Evolutionary conservation across 805 yeast genomes (phyloP), one percentile per base, ranked within the genome.

Genomic region (Cyberlindnera mycetangii): DNA sequence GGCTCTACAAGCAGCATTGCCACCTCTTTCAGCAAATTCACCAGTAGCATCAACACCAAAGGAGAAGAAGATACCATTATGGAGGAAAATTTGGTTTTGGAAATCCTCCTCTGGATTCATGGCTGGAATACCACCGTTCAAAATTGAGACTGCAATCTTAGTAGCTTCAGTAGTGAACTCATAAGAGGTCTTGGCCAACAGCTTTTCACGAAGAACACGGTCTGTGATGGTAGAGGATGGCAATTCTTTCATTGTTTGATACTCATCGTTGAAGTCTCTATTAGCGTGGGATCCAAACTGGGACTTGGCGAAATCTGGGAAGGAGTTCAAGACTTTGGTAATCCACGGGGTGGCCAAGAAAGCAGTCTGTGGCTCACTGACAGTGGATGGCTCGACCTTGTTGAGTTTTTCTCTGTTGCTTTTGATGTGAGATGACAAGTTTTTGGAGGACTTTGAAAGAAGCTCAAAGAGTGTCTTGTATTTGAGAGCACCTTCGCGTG

Each of bases 251-350:
- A 88, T 74, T 3, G 88, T 74, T 69, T 93, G 98, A 59, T 81
- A 81, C 55, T 93, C 97, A 53, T 85, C 96, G 62, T 89, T 89
- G 86, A 95, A 90, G 56, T 92, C 96, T 56, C 83, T 83, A 70
- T 69, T 50, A 65, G 76, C 12, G 19, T 15, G 12, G 20, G 52
- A 58, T 8, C 50, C 49, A 15, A 55, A 45, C 45, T 63, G 66
- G 22, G 47, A 43, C 43, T 50, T 57, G 37, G 66, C 67, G 30
- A 52, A 55, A 40, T 62, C 66, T 20, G 66, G 54, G 21, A 37
- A 17, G 15, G 45, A 33, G 22, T 35, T 54, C 51, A 28, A 52
- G 44, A 47, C 51, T 46, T 48, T 55, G 11, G 53, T 66, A 18
- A 86, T 62, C 97, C 97, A 92, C 38, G 97, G 96, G 42, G 78